Conservation (phyloP, 768 basidiomycete genomes). For the Lactarius vividus region DNA sequence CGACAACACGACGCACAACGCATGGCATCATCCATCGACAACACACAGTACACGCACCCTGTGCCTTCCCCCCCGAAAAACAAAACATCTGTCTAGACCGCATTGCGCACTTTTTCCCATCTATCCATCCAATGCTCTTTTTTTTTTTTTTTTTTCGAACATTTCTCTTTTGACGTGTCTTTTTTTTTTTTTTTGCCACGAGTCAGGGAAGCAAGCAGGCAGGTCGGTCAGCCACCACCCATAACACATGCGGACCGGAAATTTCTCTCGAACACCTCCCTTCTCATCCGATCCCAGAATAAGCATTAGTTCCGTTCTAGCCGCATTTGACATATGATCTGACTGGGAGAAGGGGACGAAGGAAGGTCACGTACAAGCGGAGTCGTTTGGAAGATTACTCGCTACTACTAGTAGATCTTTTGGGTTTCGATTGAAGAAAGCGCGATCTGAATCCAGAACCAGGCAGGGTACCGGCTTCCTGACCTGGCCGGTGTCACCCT, state of each 20-base stretch:
- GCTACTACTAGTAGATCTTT: neutral
- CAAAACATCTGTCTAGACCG: slow-evolving; percentile 9
- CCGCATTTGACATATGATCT: slow-evolving; percentile 1
- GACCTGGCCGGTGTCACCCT: neutral
- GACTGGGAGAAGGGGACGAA: neutral
- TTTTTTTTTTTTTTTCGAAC: neutral
- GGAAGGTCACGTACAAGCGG: neutral
- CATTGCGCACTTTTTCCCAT: neutral
- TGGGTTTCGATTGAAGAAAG: neutral
- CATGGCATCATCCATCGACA: neutral
- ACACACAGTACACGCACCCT: neutral
- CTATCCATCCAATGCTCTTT: neutral
- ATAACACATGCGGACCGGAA: slow-evolving; percentile 14
- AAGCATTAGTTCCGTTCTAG: slow-evolving; percentile 4
- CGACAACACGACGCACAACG: neutral
- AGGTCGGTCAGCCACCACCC: neutral
- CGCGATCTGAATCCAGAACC: neutral
- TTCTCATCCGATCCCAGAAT: slow-evolving; percentile 12
- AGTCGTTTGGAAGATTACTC: neutral
- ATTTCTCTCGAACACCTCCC: neutral
- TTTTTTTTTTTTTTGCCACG: slow-evolving; percentile 4
- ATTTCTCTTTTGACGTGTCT: neutral
- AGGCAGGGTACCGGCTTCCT: neutral
- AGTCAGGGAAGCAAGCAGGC: slow-evolving; percentile 19
- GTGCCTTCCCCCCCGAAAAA: neutral